These are phyloP conservation scores for Tulasnella sp. DNA, from an alignment of 768 basidiomycete genomes.

Conservation along the genomic window DNA sequence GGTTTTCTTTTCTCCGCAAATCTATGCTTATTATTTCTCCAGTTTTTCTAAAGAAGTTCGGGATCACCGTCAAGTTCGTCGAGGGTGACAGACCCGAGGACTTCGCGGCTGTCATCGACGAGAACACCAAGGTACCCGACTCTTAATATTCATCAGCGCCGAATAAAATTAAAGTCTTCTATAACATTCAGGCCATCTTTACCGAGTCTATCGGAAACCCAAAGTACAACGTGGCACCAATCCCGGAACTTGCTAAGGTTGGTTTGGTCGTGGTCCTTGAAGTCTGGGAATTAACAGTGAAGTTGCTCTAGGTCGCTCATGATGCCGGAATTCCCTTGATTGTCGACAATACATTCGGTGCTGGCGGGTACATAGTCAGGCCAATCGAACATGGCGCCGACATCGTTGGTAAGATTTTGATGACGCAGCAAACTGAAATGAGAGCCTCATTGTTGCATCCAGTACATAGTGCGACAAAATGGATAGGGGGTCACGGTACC, in stretches of 20 bases:
- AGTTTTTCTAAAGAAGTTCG: conserved; percentile 63
- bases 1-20: not conserved
- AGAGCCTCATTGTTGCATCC: not conserved
- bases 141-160: no score
- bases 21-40: not conserved
- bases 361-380: conserved; percentile 61
- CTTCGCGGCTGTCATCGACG: conserved; percentile 62
- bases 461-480: conserved; percentile 76
- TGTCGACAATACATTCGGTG: conserved; percentile 74
- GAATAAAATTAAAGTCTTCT: not conserved
- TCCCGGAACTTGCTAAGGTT: conserved; percentile 62
- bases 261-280: not conserved
- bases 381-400: conserved; percentile 73
- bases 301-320: conserved; percentile 51
- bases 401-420: conserved; percentile 47
- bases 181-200: conserved; percentile 46
- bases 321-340: conserved; percentile 64
- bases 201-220: conserved; percentile 78
- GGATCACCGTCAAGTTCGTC: conserved; percentile 59
- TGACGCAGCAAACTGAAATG: not conserved
- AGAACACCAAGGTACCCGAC: conserved; percentile 47
- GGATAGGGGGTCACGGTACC: conserved; percentile 58
- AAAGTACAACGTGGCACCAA: conserved; percentile 56
- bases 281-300: not conserved
- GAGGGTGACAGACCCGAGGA: conserved; percentile 45